These are phyloP conservation scores for Eucalyptus microcorys DNA, from an alignment of 345 rosid species.

Conservation along the genomic window DNA sequence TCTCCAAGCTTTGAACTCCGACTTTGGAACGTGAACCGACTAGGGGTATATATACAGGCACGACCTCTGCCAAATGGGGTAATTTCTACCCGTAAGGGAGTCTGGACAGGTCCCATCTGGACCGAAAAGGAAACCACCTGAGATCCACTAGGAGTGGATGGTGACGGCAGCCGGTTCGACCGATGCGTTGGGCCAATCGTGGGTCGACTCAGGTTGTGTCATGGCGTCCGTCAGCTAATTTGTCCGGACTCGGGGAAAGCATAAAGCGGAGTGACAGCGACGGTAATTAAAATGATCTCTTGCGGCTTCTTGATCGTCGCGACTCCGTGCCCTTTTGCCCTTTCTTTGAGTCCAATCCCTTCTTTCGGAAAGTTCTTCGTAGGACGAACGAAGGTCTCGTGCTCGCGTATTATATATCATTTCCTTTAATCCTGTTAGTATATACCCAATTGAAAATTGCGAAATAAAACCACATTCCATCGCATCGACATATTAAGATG, in stretches of 20 bases:
- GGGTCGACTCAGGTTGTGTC: neutral
- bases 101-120: neutral
- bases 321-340: neutral
- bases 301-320: neutral
- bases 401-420: too few species aligned
- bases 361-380: neutral
- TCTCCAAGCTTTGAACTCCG: too few species aligned
- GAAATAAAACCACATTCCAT: too few species aligned
- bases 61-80: neutral
- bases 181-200: neutral
- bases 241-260: neutral
- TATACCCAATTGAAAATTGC: too few species aligned
- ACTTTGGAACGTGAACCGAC: neutral
- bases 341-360: neutral
- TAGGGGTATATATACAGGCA: neutral
- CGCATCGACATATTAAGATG: too few species aligned
- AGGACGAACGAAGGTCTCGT: too few species aligned
- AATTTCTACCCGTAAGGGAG: neutral
- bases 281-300: neutral
- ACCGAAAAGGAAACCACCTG: neutral
- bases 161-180: neutral
- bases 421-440: too few species aligned
- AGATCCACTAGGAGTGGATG: too few species aligned
- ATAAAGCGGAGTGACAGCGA: neutral
- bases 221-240: neutral